Evolutionary conservation across 2,329 filamentous ascomycete genomes (phyloP).

Genomic region (Fusarium miscanthi): DNA sequence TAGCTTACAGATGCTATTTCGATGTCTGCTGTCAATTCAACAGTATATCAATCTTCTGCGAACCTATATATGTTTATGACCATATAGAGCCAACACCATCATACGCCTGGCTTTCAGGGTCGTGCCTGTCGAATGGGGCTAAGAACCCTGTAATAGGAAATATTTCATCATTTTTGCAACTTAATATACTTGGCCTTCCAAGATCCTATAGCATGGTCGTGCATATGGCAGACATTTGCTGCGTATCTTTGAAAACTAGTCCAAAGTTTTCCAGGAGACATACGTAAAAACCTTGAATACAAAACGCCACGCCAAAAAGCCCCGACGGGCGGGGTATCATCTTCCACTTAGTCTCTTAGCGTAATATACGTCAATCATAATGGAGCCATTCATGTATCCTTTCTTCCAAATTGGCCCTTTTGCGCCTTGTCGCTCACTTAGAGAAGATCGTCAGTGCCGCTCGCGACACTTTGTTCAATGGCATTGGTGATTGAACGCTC

Average conservation of each 20-base stretch:
- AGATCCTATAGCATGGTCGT: conserved; percentile 10
- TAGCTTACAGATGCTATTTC: neutral
- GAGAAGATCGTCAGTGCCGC: conserved; percentile 80
- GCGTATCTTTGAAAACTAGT: neutral
- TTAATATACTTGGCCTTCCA: neutral
- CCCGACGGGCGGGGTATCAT: conserved; percentile 45
- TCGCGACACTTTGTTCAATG: conserved; percentile 81
- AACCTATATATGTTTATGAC: neutral
- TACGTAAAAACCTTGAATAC: conserved; percentile 33
- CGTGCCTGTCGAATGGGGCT: neutral
- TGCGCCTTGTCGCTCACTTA: conserved; percentile 40
- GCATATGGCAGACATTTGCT: neutral
- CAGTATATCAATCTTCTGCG: neutral
- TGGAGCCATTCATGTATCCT: conserved; percentile 22
- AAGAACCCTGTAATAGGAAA: neutral
- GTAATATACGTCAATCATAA: conserved; percentile 44
- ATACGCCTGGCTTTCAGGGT: neutral
- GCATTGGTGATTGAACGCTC: conserved; percentile 78
- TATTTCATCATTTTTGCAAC: neutral
- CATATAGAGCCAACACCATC: neutral
- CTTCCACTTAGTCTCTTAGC: conserved; percentile 32
- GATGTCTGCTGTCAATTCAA: neutral
- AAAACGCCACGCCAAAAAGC: conserved; percentile 45
- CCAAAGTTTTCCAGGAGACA: conserved; percentile 5
- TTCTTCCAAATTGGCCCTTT: conserved; percentile 13